Conservation (phyloP, 2,329 filamentous ascomycete genomes). For the Trichophyton rubrum region DNA sequence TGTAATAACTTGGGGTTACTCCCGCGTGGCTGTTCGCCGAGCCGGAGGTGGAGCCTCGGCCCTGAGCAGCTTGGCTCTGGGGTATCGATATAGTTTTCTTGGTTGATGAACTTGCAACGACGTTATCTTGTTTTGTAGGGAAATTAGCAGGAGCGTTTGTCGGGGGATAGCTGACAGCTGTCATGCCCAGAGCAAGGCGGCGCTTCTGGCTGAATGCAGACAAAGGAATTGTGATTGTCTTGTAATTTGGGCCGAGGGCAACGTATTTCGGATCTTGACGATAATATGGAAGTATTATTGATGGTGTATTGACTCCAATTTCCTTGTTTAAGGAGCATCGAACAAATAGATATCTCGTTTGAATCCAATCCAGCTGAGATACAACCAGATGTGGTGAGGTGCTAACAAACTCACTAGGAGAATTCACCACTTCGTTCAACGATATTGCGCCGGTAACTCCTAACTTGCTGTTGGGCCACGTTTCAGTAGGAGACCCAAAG, state of each 20-base stretch:
- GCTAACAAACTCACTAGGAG: slow-evolving; percentile 48
- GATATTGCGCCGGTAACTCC: slow-evolving; percentile 50
- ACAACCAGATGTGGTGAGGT: slow-evolving; percentile 56
- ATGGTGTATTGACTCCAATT: neutral
- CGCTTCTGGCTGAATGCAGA: slow-evolving; percentile 38
- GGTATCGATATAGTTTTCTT: neutral
- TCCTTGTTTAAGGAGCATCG: slow-evolving; percentile 17
- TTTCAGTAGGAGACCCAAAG: no score
- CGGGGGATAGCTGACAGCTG: neutral
- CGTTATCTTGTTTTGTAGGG: neutral
- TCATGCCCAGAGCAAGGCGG: slow-evolving; percentile 17
- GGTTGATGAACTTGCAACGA: no score
- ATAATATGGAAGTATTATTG: slow-evolving; percentile 16
- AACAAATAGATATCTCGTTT: slow-evolving; percentile 73
- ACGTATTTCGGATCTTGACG: slow-evolving; percentile 26
- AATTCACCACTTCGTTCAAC: slow-evolving; percentile 76
- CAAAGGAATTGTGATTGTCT: slow-evolving; percentile 40
- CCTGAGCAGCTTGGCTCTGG: neutral
- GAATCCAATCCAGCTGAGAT: slow-evolving; percentile 68
- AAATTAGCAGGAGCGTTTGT: neutral
- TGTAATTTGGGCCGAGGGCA: slow-evolving; percentile 30
- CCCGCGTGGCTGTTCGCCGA: neutral
- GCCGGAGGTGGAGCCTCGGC: no score
- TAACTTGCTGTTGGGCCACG: slow-evolving; percentile 58
- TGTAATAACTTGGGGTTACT: no score